Evolutionary conservation across 2,329 filamentous ascomycete genomes (phyloP).

Genomic region (Phialophora verrucosa): DNA sequence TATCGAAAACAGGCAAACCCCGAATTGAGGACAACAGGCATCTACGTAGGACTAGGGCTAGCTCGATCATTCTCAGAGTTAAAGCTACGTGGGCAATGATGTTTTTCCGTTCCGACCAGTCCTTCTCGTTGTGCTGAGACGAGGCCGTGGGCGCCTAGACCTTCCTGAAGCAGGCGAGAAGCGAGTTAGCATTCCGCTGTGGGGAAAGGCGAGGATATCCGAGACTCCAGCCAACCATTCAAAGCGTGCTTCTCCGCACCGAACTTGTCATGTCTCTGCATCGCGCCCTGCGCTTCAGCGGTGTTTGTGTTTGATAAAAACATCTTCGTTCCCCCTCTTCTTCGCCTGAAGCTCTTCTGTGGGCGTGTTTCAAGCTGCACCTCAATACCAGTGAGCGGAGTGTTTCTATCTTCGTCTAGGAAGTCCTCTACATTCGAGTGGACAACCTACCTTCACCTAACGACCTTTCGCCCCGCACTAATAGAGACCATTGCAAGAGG

Average conservation of each 20-base stretch:
- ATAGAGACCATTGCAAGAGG: background rate
- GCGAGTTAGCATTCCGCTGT: background rate
- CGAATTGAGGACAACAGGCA: no score
- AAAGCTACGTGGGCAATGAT: no score
- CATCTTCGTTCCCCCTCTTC: background rate
- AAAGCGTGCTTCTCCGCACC: conserved; percentile 19
- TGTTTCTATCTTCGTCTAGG: background rate
- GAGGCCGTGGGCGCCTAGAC: no score
- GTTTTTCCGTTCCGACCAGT: no score
- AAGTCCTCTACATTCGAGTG: background rate
- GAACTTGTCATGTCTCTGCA: conserved; percentile 1
- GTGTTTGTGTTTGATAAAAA: background rate
- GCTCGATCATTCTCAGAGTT: no score
- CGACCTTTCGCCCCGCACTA: background rate
- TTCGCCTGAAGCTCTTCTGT: background rate
- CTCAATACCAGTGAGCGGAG: background rate
- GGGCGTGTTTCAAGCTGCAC: background rate
- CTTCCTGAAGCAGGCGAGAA: conserved; percentile 12
- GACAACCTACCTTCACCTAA: background rate
- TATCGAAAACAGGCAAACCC: no score
- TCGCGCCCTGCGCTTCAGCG: conserved; percentile 4
- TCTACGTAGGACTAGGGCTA: no score
- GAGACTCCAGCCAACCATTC: background rate
- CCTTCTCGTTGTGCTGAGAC: no score
- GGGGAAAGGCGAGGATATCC: conserved; percentile 12